Base-by-base conservation (phyloP, 2,329 filamentous ascomycete species). In the Dactylellina drechsleri region DNA sequence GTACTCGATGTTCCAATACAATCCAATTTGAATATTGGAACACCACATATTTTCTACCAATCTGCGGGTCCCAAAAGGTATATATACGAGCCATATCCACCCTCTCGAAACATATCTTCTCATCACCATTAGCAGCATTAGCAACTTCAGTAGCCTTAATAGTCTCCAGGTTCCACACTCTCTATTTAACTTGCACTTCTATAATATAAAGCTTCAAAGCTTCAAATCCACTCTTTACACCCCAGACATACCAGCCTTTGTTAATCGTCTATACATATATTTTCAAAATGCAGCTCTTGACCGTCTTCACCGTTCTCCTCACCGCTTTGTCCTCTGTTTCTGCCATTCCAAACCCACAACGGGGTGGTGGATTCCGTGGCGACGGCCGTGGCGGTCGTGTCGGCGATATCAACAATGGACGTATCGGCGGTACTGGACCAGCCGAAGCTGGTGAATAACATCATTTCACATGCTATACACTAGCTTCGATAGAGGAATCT, bases 241-340 rank as follows among this genome's bases (percentile, higher is more conserved):
- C 4, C 15, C 10, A 36, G 31, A 36, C 45, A 13, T 18, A 52
- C n/a, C 54, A 13, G 13, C 13, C 6, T 52, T 18, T n/a, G 6
- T 50, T 10, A 41, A 28, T 62, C 49, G 20, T 18, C 47, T 36
- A 28, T 23, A 49, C 43, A 36, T 36, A 36, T 36, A 36, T 36
- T 59, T 54, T 28, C 26, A 74, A 62, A 67, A 75, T 75, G 71
- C 71, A 75, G 12, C 71, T 75, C 18, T 68, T 75, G 58, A 75
- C 62, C 20, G 36, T 75, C 58, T 18, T 68, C 64, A 64, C 62
- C 28, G 36, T 75, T 52, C 16, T 26, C 43, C 64, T 75, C n/a
- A 60, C 57, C 47, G 64, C 71, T 28, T 57, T 75, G 18, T 66
- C 70, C 36, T 47, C 20, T 54, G 65, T 68, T 26, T 67, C 52